Base-by-base conservation (phyloP, 176 grass and related monocot genomes). In the Eleusine coracana region DNA sequence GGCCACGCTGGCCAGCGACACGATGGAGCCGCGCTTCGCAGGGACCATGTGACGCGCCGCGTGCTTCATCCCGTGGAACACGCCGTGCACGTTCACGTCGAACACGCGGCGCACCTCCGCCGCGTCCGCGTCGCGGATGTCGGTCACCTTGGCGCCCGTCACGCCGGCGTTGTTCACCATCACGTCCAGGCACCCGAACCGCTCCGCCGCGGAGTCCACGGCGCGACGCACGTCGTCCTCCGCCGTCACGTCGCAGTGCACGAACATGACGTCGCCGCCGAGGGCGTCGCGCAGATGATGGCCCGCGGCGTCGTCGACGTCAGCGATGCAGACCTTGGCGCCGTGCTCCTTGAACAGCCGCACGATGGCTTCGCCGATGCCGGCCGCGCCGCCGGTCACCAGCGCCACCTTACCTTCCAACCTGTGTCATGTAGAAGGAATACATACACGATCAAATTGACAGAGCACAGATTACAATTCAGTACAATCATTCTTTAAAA, bases 81-180 rank as follows among this genome's bases (percentile, higher is more conserved):
- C 87, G 10, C 92, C 92, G 52, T 90, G 70, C 42, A 95, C 87
- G 52, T 98, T 98, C 77, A 95, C 41, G 72, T 93, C 87, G 55
- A 95, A 83, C 50, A 98, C 89, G 84, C 66, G 84, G 62, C 81
- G 94, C 13, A 86, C 88, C 34, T 95, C 86, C 1, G 65, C 29
- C 2, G 91, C 80, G 86, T 93, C 87, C 7, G 80, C 50, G 46
- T 77, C 44, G 5, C 90, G 82, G 75, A 98, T 98, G 25, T 95
- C 92, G 3, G 70, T 60, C 20, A 93, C 80, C 87, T 98, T 98
- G 17, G 21, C 3, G 49, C 96, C 92, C 20, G 78, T 74, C 2
- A 88, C 68, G 59, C 96, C 96, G 18, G 92, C 96, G 44, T 95
- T 98, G 83, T 95, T 98, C 64, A 95, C 92, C 88, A 98, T 90